Percentiles rank a stretch among this genome's conserved stretches.
phyloP scores from a whole-genome alignment of 2,329 filamentous ascomycete genomes.

The Penicillium oxalicum region DNA sequence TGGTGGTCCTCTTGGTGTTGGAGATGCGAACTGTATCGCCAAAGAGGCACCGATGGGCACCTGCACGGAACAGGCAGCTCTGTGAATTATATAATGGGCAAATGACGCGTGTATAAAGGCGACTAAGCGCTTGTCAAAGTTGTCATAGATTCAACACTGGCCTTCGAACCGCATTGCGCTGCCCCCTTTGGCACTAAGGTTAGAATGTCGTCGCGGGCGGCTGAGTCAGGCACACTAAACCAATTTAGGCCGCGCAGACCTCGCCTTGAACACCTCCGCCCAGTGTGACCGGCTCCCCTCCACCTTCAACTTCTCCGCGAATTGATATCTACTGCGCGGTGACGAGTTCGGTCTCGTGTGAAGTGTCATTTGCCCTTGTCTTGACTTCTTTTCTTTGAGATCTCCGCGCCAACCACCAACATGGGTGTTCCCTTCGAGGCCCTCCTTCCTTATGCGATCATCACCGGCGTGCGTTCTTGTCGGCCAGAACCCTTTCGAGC shows the following conservation, averaged over 20 bases:
- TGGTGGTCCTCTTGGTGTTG: slow-evolving; percentile 14
- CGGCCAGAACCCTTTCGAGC: slow-evolving; percentile 13
- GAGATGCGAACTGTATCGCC: slow-evolving; percentile 16
- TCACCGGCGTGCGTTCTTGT: slow-evolving; percentile 50
- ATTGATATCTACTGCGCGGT: slow-evolving; percentile 4
- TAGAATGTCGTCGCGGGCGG: slow-evolving; percentile 31
- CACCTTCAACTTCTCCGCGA: slow-evolving; percentile 17
- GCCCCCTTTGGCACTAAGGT: slow-evolving; percentile 27
- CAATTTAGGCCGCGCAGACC: slow-evolving; percentile 26
- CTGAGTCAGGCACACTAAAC: slow-evolving; percentile 35
- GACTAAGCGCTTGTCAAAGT: slow-evolving; percentile 8
- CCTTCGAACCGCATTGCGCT: slow-evolving; percentile 28
- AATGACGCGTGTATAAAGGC: slow-evolving; percentile 24
- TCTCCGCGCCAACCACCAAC: slow-evolving; percentile 11
- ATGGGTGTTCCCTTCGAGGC: slow-evolving; percentile 65
- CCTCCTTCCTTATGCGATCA: slow-evolving; percentile 58
- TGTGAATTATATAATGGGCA: slow-evolving; percentile 4
- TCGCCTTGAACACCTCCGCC: slow-evolving; percentile 16
- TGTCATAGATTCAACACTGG: slow-evolving; percentile 14
- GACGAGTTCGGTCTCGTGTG: slow-evolving; percentile 6
- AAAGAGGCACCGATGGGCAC: slow-evolving; percentile 12
- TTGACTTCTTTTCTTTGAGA: not conserved
- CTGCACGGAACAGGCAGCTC: not conserved
- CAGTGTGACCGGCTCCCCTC: slow-evolving; percentile 5
- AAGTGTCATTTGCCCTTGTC: not conserved